These are phyloP conservation scores for Apiospora rasikravindrae DNA, from an alignment of 2,329 filamentous ascomycete species.

Conservation along the genomic window DNA sequence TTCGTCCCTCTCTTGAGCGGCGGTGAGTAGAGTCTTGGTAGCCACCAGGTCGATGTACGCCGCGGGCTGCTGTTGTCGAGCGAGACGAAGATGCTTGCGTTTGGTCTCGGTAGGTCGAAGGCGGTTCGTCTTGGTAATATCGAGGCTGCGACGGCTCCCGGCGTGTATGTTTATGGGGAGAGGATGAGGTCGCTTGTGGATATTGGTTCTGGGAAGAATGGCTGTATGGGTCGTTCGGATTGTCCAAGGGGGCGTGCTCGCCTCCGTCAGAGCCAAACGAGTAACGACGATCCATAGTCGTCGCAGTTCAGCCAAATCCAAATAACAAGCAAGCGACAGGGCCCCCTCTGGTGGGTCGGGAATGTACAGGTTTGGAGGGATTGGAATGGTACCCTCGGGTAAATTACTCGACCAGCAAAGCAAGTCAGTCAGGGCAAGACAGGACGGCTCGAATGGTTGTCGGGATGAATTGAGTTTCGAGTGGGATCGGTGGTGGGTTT, in stretches of 20 bases:
- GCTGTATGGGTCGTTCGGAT: constrained; percentile 26
- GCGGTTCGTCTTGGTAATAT: constrained; percentile 33
- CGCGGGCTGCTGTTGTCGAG: constrained; percentile 25
- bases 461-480: constrained; percentile 11
- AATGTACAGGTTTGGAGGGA: constrained; percentile 4
- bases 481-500: constrained; percentile 7
- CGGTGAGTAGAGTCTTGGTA: constrained; percentile 46
- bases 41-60: constrained; percentile 29
- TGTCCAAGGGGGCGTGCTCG: constrained; percentile 38
- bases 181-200: constrained; percentile 24
- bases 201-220: constrained; percentile 25
- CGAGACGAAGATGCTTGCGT: constrained; percentile 19
- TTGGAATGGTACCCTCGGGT: constrained; percentile 13
- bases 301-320: neutral
- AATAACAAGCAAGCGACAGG: constrained; percentile 1
- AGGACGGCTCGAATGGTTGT: neutral
- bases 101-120: constrained; percentile 28
- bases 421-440: constrained; percentile 10
- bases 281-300: constrained; percentile 36
- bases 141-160: constrained; percentile 24
- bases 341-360: constrained; percentile 11
- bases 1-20: constrained; percentile 41
- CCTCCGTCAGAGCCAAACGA: constrained; percentile 37
- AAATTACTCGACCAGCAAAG: constrained; percentile 9
- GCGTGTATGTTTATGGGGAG: constrained; percentile 22